Base-by-base conservation (phyloP, 1,284 basidiomycete genomes). In the Inonotus hispidus region DNA sequence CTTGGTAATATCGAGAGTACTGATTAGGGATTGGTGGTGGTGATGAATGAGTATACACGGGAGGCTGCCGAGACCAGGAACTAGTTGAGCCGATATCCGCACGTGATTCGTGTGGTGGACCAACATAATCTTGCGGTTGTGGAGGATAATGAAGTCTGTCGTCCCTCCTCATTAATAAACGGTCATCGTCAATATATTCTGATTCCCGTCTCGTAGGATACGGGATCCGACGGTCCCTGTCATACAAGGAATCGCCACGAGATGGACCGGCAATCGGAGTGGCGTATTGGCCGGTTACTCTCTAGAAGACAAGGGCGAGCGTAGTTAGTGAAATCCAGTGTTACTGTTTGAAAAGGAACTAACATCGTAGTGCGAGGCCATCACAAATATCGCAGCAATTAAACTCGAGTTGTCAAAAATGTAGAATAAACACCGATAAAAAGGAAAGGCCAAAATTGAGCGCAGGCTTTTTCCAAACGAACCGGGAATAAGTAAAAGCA, bases 1-100 rank as follows among this genome's bases (percentile, higher is more conserved):
- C 61, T 74, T 70, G 16, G 76, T 74, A 38, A 68, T 29, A 68
- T 71, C 73, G 73, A 53, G 67, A 66, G 65, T 47, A 67, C n/a
- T 52, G 52, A 63, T 66, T 70, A 58, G 72, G 66, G 32, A 73
- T 68, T 58, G 74, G 69, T 62, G 74, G 68, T 50, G 76, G 72
- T 64, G 63, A 67, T 67, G 46, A 68, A 70, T 43, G 53, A 14
- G 53, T 32, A 52, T 53, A 60, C 14, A 29, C 10, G 11, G 41
- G n/a, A 41, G 56, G 52, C 41, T 32, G 56, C 2, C 57, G 32
- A 41, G 43, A 41, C 53, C 61, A 59, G 37, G 56, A n/a, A 19
- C 53, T 47, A 29, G 37, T 27, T 41, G 41, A n/a, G 11, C 56
- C 41, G 16, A 38, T 37, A 14, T 62, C 54, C 3, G 23, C 60